A percentile compares a stretch with the other conserved stretches of the same genome.
phyloP scores from a whole-genome alignment of 1,284 basidiomycete genomes.

The Fistulinella cinereoalba region DNA sequence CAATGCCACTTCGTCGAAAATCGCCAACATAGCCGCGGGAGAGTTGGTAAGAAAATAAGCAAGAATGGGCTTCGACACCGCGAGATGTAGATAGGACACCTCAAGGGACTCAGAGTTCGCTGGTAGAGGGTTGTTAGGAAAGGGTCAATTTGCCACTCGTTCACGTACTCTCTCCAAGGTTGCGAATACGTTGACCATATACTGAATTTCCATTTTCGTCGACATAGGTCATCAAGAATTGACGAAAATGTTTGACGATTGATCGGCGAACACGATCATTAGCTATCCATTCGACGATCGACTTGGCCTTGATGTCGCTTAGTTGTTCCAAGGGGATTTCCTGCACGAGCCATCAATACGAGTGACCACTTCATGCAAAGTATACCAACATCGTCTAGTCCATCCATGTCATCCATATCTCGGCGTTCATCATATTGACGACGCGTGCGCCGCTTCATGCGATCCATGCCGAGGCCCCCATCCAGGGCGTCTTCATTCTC shows the following conservation, averaged over 20 bases:
- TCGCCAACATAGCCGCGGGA: slow-evolving; percentile 87
- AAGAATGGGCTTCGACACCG: slow-evolving; percentile 88
- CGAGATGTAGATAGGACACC: slow-evolving; percentile 92
- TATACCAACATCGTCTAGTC: slow-evolving; percentile 70
- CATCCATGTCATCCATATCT: slow-evolving; percentile 83
- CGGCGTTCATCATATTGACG: slow-evolving; percentile 87
- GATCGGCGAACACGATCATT: slow-evolving; percentile 88
- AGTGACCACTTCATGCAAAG: background rate
- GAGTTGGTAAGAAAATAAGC: slow-evolving; percentile 98
- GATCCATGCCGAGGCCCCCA: slow-evolving; percentile 53
- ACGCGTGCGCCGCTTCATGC: slow-evolving; percentile 76
- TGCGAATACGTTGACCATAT: slow-evolving; percentile 91
- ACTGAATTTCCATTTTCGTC: slow-evolving; percentile 91
- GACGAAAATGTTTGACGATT: slow-evolving; percentile 89
- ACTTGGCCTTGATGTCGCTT: slow-evolving; percentile 96
- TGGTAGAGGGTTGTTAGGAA: slow-evolving; percentile 34
- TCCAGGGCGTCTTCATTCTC: slow-evolving; percentile 62
- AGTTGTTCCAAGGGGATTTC: slow-evolving; percentile 95
- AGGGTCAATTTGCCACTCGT: background rate
- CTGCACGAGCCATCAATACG: slow-evolving; percentile 39
- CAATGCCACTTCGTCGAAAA: slow-evolving; percentile 95
- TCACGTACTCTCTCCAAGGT: slow-evolving; percentile 88
- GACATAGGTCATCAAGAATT: slow-evolving; percentile 94
- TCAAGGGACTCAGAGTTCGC: slow-evolving; percentile 97
- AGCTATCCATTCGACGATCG: slow-evolving; percentile 96